Conservation (phyloP, 1,139 yeast genomes). For the Magnusiomyces suaveolens region DNA sequence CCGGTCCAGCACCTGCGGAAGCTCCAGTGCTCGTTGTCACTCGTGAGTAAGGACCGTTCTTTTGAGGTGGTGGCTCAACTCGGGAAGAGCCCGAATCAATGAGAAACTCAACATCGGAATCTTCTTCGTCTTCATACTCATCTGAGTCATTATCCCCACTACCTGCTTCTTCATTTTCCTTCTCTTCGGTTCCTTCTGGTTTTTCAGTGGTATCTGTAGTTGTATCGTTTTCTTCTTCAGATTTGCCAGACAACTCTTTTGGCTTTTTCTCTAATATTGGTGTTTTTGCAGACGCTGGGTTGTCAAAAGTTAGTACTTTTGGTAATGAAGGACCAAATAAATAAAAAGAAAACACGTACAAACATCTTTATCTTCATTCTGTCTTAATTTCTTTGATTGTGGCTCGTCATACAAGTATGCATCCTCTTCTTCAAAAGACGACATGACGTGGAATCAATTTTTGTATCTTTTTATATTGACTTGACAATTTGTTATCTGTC, state of each 20-base stretch:
- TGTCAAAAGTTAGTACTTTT: not conserved
- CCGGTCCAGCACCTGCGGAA: constrained; percentile 13
- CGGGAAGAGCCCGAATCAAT: constrained; percentile 41
- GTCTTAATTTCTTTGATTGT: not conserved
- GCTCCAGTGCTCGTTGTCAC: constrained; percentile 14
- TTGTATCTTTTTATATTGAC: too few species aligned
- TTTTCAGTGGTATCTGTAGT: constrained; percentile 4
- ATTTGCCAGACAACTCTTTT: not conserved
- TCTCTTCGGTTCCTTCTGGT: constrained; percentile 12
- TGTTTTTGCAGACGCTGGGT: not conserved
- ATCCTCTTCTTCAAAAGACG: constrained; percentile 6
- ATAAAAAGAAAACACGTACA: not conserved
- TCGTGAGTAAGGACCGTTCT: constrained; percentile 23
- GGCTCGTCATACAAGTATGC: constrained; percentile 7
- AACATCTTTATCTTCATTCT: not conserved
- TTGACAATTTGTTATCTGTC: too few species aligned
- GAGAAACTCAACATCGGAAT: constrained; percentile 44
- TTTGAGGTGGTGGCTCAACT: constrained; percentile 30
- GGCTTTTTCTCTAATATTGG: not conserved
- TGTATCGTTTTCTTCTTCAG: constrained; percentile 17
- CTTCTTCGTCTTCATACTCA: constrained; percentile 19
- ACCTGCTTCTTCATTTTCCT: constrained; percentile 11
- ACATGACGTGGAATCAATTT: not conserved
- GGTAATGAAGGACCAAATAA: not conserved
- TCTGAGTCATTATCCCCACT: constrained; percentile 17